Base-by-base conservation (phyloP, 352 stramenopile species). In the Aphanomyces euteiches region DNA sequence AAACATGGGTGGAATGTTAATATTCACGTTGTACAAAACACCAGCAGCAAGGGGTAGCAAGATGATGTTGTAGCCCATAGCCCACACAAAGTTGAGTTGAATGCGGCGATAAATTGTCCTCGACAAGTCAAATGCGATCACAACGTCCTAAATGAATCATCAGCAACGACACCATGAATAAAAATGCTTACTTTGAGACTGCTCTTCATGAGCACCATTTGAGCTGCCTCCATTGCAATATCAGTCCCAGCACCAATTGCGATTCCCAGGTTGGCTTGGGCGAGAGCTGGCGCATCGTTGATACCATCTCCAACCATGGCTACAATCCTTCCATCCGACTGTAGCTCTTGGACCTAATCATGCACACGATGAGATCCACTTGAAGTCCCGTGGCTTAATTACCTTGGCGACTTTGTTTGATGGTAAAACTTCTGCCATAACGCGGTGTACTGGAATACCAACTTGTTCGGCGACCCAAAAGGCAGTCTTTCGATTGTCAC, bases 271-370 rank as follows among this genome's bases (percentile, higher is more conserved):
- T 99, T 90, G 4, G 97, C 96, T 80, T 98, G 89, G 3, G 96
- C 96, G 28, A 99, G 76, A 1, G 97, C 97, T 39, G 97, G 97
- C 17, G 95, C 98, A 79, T 99, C 98, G 78, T 99, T 99, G 74
- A 99, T 96, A 38, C 96, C 97, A 74, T 99, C 96, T 6, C 96
- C 96, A 19, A 99, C 92, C 93, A 99, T 98, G 4, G 92, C 95
- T 45, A 99, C 96, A 21, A 85, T 71, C 45, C 89, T 83, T 7
- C 93, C 95, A 47, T 17, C 8, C 3, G 63, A 34, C n/a, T 69
- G 63, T 2, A 69, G 37, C 17, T 69, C 63, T 61, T 58, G 50
- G 34, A 69, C 63, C 54, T 61, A 39, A 61, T 7, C 13, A 39
- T 45, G 12, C 5, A 7, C 50, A 21, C 36, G 13, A 58, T 58